These are phyloP conservation scores for Leptographium procerum DNA, from an alignment of 2,329 filamentous ascomycete species.

Conservation along the genomic window DNA sequence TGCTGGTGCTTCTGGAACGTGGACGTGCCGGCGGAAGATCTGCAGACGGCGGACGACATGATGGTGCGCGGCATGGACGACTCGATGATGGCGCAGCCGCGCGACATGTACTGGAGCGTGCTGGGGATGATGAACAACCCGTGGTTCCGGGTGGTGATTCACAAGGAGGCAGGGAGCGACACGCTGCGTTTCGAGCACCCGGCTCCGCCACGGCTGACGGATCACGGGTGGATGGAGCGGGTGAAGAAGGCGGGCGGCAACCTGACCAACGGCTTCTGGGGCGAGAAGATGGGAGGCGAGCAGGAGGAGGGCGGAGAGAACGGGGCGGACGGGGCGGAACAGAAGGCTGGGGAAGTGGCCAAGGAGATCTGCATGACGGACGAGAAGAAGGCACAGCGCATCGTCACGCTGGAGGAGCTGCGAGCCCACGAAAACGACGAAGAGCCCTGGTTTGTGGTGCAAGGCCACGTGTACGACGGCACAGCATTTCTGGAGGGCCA, in stretches of 20 bases:
- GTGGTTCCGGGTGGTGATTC: conserved; percentile 76
- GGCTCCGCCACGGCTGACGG: conserved; percentile 64
- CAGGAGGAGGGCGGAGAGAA: conserved; percentile 24
- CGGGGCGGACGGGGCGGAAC: conserved; percentile 22
- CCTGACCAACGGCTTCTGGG: conserved; percentile 74
- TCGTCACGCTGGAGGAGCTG: conserved; percentile 62
- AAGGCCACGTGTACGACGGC: conserved; percentile 82
- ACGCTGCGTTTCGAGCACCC: conserved; percentile 74
- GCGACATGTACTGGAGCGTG: conserved; percentile 94
- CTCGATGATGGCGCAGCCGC: conserved; percentile 71
- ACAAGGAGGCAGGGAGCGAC: conserved; percentile 49
- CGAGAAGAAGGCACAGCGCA: conserved; percentile 36
- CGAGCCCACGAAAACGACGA: conserved; percentile 52
- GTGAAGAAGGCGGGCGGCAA: conserved; percentile 76
- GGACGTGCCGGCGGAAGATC: conserved; percentile 56
- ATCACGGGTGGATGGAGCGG: conserved; percentile 87
- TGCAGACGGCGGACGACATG: conserved; percentile 57
- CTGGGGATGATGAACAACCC: conserved; percentile 98
- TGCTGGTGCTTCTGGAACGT: conserved; percentile 40
- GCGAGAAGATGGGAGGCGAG: conserved; percentile 69
- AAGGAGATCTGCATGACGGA: conserved; percentile 71
- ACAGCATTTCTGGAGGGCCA: conserved; percentile 70
- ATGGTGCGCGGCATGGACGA: conserved; percentile 86
- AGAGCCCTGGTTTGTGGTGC: conserved; percentile 77
- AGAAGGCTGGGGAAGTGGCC: conserved; percentile 30